Evolutionary conservation across 495 filamentous ascomycete genomes (phyloP), one percentile per base, ranked within the genome.

Genomic region (Hypoxylon trugodes): DNA sequence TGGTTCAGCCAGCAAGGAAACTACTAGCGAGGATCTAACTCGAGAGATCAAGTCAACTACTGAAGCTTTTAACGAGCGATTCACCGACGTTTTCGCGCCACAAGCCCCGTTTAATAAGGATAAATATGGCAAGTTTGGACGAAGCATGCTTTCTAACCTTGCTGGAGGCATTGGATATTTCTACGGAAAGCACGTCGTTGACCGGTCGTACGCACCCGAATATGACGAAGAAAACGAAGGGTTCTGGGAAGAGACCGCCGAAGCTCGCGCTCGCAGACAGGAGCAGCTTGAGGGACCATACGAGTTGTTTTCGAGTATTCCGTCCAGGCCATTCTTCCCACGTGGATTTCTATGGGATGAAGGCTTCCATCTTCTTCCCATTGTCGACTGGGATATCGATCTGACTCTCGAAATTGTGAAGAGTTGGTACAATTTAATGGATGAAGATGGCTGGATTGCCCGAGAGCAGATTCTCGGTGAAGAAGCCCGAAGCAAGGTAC

Each of bases 271-370:
- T 21, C 84, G 86, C 33, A 84, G 81, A 18, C 75, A 84, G 65
- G 86, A 89, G 54, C 74, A 82, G 59, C 73, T 90, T 8, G 95
- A 96, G 69, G 93, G 91, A 0, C 92, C 94, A 3, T 89, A 88
- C 54, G 90, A 96, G 71, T 86, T 98, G 1, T 98, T 93, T 70
- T 96, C 93, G 22, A 92, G 89, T 72, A 90, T 98, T 52, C 95
- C 95, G 4, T 97, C 93, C 19, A 81, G 95, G 12, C 91, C 95
- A 1, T 98, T 98, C 82, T 98, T 98, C 73, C 96, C 95, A 0
- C 80, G 95, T 69, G 95, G 95, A 0, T 98, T 98, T 74, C 81
- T 97, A 6, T 98, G 95, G 95, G 95, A 98, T 72, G 95, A 98
- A 70, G 95, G 95, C 1, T 98, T 98, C 76, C 95, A 98, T 70